Base-by-base conservation (phyloP, 257 asterid species). In the Ilex aquifolium region DNA sequence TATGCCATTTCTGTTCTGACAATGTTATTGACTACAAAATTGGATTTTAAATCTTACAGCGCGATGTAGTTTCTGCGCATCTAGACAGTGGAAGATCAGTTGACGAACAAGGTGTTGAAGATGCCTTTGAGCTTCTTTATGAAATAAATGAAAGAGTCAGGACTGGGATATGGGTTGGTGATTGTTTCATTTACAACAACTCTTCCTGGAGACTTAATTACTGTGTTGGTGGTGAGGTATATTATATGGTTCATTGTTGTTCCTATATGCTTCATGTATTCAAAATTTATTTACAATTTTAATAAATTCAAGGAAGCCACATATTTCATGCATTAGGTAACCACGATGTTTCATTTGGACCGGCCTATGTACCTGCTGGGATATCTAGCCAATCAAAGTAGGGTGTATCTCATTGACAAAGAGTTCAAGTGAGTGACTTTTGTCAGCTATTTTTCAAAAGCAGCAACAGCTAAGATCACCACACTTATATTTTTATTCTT, bases 91-190 rank as follows among this genome's bases (percentile, higher is more conserved):
- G 97, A 67, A 85, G 80, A 76, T 69, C 97, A 53, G 91, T 67
- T 40, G 97, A 90, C 73, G 99, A 93, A 57, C 86, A 93, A 77
- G 99, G 97, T 2, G 95, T 90, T 59, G 99, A 87, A 72, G 99
- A 93, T 77, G 99, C 97, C 61, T 93, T 93, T 81, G 99, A 87
- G 79, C 92, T 83, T 68, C 90, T 93, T 67, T 84, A 85, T 81
- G 97, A 90, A 75, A 80, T 93, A 65, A 87, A 84, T 82, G 99
- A 93, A 82, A 83, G 99, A 61, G 97, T 86, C n/a, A 82, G 97
- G 65, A 90, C 99, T 78, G 99, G 97, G 65, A 55, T 87, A 54
- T 93, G 99, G 99, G 97, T 93, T 60, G 99, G 99, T 61, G 99
- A 93, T 75, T 93, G 99, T 74, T 93, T 93, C 72, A 93, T 93